Evolutionary conservation across 176 grass and related monocot species (phyloP).

Genomic region (Oryza rufipogon): DNA sequence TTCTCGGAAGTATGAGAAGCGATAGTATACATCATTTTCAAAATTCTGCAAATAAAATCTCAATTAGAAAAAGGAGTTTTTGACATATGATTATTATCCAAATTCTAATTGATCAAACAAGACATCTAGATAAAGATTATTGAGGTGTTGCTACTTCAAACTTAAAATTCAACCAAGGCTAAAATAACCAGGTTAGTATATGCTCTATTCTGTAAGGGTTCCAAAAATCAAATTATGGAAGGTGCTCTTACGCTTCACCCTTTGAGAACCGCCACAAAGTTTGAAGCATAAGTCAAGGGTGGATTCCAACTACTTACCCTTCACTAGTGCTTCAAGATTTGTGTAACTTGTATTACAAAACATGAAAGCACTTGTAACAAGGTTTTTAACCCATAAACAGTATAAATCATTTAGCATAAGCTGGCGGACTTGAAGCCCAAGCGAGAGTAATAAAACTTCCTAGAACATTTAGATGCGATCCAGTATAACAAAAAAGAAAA

Average conservation of each 20-base stretch:
- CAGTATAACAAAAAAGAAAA: constrained; percentile 7
- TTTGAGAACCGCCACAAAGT: neutral
- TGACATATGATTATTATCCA: constrained; percentile 6
- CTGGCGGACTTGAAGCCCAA: neutral
- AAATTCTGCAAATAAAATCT: constrained; percentile 60
- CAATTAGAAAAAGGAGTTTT: constrained; percentile 25
- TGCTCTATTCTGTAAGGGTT: neutral
- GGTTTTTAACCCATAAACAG: neutral
- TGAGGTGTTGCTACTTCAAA: neutral
- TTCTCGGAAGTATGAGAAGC: constrained; percentile 85
- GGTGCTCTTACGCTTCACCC: neutral
- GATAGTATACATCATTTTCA: constrained; percentile 95
- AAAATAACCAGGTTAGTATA: neutral
- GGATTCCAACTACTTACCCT: neutral
- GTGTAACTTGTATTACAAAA: neutral
- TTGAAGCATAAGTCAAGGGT: neutral
- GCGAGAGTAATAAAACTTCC: constrained; percentile 2
- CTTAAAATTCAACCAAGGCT: neutral
- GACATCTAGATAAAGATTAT: neutral
- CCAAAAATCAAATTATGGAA: neutral
- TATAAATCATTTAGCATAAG: constrained; percentile 25
- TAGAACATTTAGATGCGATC: neutral
- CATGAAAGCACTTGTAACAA: neutral
- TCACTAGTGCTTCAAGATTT: neutral
- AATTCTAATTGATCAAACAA: constrained; percentile 21